These are phyloP conservation scores for Bolboschoenoplectus hybrid DNA, from an alignment of 202 grass and related monocot genomes.

Conservation along the genomic window DNA sequence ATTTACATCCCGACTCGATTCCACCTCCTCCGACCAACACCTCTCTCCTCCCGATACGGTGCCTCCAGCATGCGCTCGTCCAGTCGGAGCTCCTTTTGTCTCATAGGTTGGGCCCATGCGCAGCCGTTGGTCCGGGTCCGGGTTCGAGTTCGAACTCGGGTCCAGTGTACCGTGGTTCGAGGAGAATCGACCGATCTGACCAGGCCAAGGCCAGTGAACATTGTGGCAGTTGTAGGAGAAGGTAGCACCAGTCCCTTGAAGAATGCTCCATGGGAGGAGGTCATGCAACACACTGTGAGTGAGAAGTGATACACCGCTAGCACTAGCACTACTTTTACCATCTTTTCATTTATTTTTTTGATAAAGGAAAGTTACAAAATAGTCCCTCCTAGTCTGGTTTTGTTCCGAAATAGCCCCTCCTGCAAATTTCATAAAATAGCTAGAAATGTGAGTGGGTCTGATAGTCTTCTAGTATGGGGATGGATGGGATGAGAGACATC, in stretches of 20 bases:
- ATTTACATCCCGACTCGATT: neutral
- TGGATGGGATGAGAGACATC: too few relatives aligned
- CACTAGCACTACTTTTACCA: neutral
- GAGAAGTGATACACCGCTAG: neutral
- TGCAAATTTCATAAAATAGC: neutral
- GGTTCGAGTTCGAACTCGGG: neutral
- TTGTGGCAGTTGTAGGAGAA: slow-evolving; percentile 67
- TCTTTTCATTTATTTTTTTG: neutral
- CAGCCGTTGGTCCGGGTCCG: neutral
- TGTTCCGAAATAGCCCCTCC: neutral
- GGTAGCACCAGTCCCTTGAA: slow-evolving; percentile 71
- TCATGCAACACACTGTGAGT: slow-evolving; percentile 83
- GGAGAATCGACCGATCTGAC: neutral
- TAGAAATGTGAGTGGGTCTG: neutral
- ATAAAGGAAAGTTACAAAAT: neutral
- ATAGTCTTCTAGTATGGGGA: neutral
- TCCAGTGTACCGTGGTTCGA: slow-evolving; percentile 3
- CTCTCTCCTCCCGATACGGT: neutral
- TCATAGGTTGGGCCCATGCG: neutral
- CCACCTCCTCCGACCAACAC: neutral
- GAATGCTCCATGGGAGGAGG: slow-evolving; percentile 71
- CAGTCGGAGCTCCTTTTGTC: neutral
- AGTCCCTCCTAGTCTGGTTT: neutral
- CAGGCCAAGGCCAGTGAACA: slow-evolving; percentile 12
- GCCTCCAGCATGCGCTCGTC: slow-evolving; percentile 3